Conservation (phyloP, 2,329 filamentous ascomycete species). For the Tolypocladium endophyticum region DNA sequence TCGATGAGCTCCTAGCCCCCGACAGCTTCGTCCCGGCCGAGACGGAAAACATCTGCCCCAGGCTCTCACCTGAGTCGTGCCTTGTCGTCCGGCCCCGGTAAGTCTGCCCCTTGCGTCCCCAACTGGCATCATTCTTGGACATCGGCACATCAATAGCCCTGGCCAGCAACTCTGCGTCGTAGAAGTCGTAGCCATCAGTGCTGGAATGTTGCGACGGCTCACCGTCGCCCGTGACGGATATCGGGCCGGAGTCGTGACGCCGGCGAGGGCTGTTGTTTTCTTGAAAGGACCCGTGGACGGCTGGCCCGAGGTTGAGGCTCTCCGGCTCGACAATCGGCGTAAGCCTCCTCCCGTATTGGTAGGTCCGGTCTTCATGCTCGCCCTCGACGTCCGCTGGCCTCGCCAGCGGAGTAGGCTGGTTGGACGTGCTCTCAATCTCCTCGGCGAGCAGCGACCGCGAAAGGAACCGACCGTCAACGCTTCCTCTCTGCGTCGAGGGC, state of each 20-base stretch:
- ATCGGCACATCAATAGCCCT: slow-evolving; percentile 42
- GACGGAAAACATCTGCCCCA: slow-evolving; percentile 46
- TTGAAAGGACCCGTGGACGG: slow-evolving; percentile 25
- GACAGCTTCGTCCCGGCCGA: slow-evolving; percentile 32
- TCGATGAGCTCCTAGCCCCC: slow-evolving; percentile 5
- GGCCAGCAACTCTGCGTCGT: slow-evolving; percentile 44
- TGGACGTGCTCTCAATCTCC: slow-evolving; percentile 53
- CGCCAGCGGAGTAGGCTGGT: slow-evolving; percentile 48
- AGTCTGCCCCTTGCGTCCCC: slow-evolving; percentile 18
- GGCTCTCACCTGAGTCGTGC: slow-evolving; percentile 49
- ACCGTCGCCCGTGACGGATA: slow-evolving; percentile 37
- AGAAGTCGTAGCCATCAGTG: slow-evolving; percentile 56
- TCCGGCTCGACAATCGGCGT: slow-evolving; percentile 40
- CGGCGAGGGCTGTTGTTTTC: slow-evolving; percentile 23
- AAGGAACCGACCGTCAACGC: slow-evolving; percentile 20
- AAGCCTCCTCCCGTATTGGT: slow-evolving; percentile 26
- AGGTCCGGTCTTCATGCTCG: slow-evolving; percentile 14
- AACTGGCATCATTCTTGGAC: slow-evolving; percentile 23
- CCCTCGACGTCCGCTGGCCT: slow-evolving; percentile 33
- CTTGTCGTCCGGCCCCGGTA: slow-evolving; percentile 21
- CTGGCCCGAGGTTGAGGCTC: slow-evolving; percentile 39
- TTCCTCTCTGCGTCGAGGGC: slow-evolving; percentile 13
- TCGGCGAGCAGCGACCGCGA: slow-evolving; percentile 38
- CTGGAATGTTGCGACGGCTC: slow-evolving; percentile 35
- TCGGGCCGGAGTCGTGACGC: slow-evolving; percentile 37